Base-by-base conservation (phyloP, 2,329 filamentous ascomycete genomes). In the Aphanoascus verrucosus region DNA sequence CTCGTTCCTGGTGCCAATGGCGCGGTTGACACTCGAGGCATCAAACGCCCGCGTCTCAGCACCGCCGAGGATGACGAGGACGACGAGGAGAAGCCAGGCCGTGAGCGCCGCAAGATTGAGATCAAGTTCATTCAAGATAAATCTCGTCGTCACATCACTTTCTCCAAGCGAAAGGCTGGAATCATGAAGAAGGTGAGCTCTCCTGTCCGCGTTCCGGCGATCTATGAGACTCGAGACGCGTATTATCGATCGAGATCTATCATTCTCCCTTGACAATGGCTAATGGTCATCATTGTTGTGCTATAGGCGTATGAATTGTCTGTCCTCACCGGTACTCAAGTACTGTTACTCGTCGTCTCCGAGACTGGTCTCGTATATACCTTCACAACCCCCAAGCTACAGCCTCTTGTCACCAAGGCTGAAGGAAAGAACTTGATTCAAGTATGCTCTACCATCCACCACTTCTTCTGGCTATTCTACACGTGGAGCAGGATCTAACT, bases 91-190 rank as follows among this genome's bases (percentile, higher is more conserved):
- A 97, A 97, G 82, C 88, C 88, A 59, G 89, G 89, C 67, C 90
- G 93, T 73, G 93, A 97, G 81, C 85, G 93, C 69, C 84, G 93
- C 76, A 98, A 98, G 85, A 98, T 98, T 66, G 93, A 98, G 75
- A 98, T 98, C 77, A 98, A 98, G 81, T 98, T 98, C 77, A 98
- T 98, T 73, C 91, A 90, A 74, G 93, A 98, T 76, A 98, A 98
- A 79, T 97, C 91, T 75, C 89, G 93, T 75, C 86, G 93, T 59
- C 93, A 98, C 77, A 98, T 97, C 70, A 97, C 93, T 66, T 97
- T 98, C 73, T 97, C 91, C 63, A 98, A 98, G 83, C 88, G 93
- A 72, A 98, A 98, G 79, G 93, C 93, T 54, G 93, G 93, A 64
- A 97, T 98, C 73, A 97, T 98, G 93, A 97, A 98, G 81, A 97